Conservation (phyloP, 1,284 basidiomycete species). For the Ustilago vetiveriae region DNA sequence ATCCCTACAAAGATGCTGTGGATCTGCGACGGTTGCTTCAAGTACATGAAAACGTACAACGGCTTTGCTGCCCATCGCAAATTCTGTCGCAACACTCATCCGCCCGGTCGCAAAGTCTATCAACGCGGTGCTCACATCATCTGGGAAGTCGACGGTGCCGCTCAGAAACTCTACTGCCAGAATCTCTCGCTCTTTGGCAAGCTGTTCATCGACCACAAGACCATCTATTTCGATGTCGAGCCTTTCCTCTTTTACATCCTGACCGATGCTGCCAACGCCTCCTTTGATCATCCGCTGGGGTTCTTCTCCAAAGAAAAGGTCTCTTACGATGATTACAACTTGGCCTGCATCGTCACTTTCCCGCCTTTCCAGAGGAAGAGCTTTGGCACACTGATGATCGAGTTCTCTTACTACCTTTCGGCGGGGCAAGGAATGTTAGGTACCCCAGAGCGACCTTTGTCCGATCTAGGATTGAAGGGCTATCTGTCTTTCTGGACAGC, state of each 20-base stretch:
- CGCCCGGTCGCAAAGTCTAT: constrained; percentile 90
- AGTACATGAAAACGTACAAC: constrained; percentile 77
- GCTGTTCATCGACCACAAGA: constrained; percentile 98
- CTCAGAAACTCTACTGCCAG: constrained; percentile 88
- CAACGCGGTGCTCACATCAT: constrained; percentile 88
- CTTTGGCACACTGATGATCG: constrained; percentile 94
- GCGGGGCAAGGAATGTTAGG: constrained; percentile 80
- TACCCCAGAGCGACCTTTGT: constrained; percentile 93
- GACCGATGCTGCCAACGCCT: constrained; percentile 79
- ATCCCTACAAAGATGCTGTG: constrained; percentile 55
- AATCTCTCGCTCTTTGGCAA: constrained; percentile 95
- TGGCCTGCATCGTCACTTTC: constrained; percentile 94
- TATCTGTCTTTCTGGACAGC: constrained; percentile 93
- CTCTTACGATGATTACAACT: constrained; percentile 95
- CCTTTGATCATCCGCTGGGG: constrained; percentile 84
- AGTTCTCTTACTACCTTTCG: constrained; percentile 96
- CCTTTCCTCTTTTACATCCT: constrained; percentile 86
- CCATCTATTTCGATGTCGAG: constrained; percentile 85
- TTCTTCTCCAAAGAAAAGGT: constrained; percentile 98
- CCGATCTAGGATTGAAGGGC: constrained; percentile 87
- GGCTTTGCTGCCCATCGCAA: constrained; percentile 69
- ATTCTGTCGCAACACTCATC: constrained; percentile 77
- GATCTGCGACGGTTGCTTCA: constrained; percentile 94
- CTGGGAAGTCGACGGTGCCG: constrained; percentile 92
- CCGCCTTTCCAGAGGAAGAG: constrained; percentile 90